Evolutionary conservation across 192 early-diverging fungal species (phyloP), one percentile per base, ranked within the genome.

Genomic region (Backusella australiensis): DNA sequence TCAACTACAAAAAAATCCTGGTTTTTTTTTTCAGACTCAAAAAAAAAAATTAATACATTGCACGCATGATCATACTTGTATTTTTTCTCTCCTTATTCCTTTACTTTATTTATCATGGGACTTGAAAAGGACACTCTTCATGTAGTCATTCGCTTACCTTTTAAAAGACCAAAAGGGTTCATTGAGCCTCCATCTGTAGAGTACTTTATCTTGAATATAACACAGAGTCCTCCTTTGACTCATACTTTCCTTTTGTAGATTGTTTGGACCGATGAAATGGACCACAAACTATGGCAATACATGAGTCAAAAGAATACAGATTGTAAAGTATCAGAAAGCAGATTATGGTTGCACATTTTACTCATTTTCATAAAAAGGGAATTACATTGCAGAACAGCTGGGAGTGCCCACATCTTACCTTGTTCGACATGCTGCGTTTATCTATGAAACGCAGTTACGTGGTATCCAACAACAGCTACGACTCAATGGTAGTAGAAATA

Each of bases 211-310:
- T 44, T 23, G 12, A 15, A 4, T 11, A 29, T 0, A 39, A 39
- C 21, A n/a, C 21, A 35, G 23, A 46, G 26, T 5, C 44, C 44
- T 44, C 5, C 17, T 26, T 32, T 72, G 21, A 59, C 34, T 75
- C 15, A 69, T 41, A 1, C 32, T 26, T 39, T 6, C 29, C 4
- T 44, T 36, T 14, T 67, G 17, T 77, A 88, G 89, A 77, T 88
- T 36, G 72, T 87, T 49, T 90, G 89, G 89, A 88, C 89, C 34
- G 87, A 90, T 59, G 82, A 82, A 53, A 88, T 88, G 89, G 89
- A 90, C 49, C 84, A 86, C 67, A 80, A 80, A 9, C 42, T 90
- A 32, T 90, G 89, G 89, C 80, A 86, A 53, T 80, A 85, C 56
- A 83, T 88, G 41, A 81, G 84, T 4, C 83, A 86, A 69, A 90